Percentiles rank a stretch among this genome's conserved stretches.
Evolutionary conservation across 306 rosid species (phyloP).

Genomic region (Vachellia pachyceras): DNA sequence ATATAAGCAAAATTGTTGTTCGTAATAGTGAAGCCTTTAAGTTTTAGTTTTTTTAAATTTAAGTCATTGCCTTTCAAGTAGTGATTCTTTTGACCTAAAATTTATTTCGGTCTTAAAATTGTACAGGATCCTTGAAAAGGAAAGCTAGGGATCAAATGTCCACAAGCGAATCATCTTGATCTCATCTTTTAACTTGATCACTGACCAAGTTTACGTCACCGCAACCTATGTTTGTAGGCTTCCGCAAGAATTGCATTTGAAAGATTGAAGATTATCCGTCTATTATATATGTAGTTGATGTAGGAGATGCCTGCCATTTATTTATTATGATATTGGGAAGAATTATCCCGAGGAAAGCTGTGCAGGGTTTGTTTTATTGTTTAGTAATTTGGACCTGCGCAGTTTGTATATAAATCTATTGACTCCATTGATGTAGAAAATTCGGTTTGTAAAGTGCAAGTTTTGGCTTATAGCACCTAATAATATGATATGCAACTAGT

Average conservation of each 20-base stretch:
- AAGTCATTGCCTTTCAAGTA: no score
- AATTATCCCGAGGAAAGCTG: not conserved
- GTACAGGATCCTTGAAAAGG: slow-evolving; percentile 66
- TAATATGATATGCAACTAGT: no score
- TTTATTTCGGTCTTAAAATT: slow-evolving; percentile 38
- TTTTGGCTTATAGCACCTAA: not conserved
- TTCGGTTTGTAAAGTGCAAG: not conserved
- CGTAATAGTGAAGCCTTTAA: no score
- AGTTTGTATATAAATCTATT: not conserved
- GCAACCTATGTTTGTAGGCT: slow-evolving; percentile 26
- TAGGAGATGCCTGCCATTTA: slow-evolving; percentile 4
- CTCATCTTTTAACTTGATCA: slow-evolving; percentile 36
- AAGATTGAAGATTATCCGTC: slow-evolving; percentile 1
- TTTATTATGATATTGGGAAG: not conserved
- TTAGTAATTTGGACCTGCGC: not conserved
- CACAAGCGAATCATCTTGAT: slow-evolving; percentile 36
- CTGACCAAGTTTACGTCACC: slow-evolving; percentile 14
- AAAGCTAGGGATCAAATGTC: slow-evolving; percentile 45
- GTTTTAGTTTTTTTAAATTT: no score
- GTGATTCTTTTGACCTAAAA: slow-evolving; percentile 2
- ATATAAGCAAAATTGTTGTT: no score
- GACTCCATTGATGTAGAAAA: not conserved
- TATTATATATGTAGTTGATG: not conserved
- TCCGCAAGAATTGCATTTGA: not conserved
- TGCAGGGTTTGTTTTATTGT: not conserved